These are phyloP conservation scores for Lippia alba DNA, from an alignment of 305 asterid species.

Conservation along the genomic window DNA sequence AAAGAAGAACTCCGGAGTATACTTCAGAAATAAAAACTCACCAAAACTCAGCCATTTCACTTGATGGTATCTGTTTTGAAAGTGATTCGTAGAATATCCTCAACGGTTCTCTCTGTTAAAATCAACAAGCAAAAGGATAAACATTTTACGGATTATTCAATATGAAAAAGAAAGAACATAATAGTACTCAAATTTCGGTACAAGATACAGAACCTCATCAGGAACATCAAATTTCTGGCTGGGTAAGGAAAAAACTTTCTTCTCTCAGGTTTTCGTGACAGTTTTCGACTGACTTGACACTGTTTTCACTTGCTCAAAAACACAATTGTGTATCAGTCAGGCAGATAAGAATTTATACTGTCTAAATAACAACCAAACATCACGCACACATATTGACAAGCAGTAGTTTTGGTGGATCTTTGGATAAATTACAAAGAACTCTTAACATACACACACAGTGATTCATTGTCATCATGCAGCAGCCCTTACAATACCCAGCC, in stretches of 20 bases:
- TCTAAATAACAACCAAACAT: not conserved
- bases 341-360: not conserved
- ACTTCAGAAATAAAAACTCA: slow-evolving; percentile 36
- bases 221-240: slow-evolving; percentile 77
- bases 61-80: slow-evolving; percentile 71
- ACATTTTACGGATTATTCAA: not conserved
- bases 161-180: not conserved
- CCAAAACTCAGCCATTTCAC: slow-evolving; percentile 91
- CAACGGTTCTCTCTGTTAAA: slow-evolving; percentile 70
- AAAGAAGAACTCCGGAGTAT: not conserved
- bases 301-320: slow-evolving; percentile 51
- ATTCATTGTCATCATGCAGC: too few relatives aligned
- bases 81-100: slow-evolving; percentile 80
- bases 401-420: too few relatives aligned
- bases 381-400: too few relatives aligned
- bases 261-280: slow-evolving; percentile 53
- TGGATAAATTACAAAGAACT: too few relatives aligned
- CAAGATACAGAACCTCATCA: slow-evolving; percentile 59
- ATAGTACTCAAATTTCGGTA: not conserved
- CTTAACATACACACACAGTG: too few relatives aligned
- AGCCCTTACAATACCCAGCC: too few relatives aligned
- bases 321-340: not conserved
- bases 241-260: slow-evolving; percentile 68
- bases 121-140: slow-evolving; percentile 15
- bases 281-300: slow-evolving; percentile 53